phyloP scores from a whole-genome alignment of 75 land plant species.

The Pinus albicaulis region DNA sequence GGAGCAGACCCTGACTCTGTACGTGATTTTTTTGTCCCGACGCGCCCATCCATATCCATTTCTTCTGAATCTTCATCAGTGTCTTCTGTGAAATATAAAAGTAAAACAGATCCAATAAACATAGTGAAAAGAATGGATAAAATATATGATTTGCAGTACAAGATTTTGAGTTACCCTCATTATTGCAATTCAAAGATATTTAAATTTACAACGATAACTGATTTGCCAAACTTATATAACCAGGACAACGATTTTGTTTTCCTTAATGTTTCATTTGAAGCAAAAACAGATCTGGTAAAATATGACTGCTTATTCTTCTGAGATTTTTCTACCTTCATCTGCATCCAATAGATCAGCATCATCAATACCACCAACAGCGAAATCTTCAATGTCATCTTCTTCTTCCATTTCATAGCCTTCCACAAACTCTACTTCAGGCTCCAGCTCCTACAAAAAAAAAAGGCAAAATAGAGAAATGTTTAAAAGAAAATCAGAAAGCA shows the following conservation, averaged over 20 bases:
- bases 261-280: not conserved
- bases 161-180: not conserved
- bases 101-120: not conserved
- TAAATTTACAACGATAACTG: not conserved
- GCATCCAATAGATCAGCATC: conserved; percentile 17
- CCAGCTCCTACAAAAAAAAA: conserved; percentile 26
- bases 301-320: not conserved
- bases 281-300: not conserved
- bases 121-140: not conserved
- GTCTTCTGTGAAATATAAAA: conserved; percentile 7
- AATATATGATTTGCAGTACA: not conserved
- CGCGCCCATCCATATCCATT: not conserved
- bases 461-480: not conserved
- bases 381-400: conserved; percentile 88
- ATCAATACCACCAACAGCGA: conserved; percentile 33
- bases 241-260: not conserved
- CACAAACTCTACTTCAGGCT: conserved; percentile 81
- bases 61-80: conserved; percentile 26
- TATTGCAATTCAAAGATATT: not conserved
- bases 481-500: not conserved
- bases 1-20: conserved; percentile 6
- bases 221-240: not conserved
- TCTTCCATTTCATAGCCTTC: conserved; percentile 84
- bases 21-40: conserved; percentile 9
- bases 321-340: conserved; percentile 29